Conservation (phyloP, 805 yeast genomes). For the Metschnikowia bowlesiae region DNA sequence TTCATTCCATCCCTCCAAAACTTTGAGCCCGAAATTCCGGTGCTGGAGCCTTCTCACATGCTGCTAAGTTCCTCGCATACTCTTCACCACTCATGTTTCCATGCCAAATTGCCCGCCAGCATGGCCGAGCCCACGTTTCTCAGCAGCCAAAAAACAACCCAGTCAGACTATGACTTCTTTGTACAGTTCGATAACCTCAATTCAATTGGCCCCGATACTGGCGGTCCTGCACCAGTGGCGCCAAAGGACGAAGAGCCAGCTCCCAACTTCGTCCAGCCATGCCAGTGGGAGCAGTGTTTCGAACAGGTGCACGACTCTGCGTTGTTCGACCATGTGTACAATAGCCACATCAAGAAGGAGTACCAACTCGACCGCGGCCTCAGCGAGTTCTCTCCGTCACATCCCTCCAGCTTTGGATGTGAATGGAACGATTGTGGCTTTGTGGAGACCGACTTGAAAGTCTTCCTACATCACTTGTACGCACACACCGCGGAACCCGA, state of each 20-base stretch:
- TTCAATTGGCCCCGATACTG: slow-evolving; percentile 12
- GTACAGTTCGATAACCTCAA: slow-evolving; percentile 32
- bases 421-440: slow-evolving; percentile 75
- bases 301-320: slow-evolving; percentile 32
- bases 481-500: slow-evolving; percentile 22
- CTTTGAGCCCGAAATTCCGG: not conserved
- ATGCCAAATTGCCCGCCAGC: slow-evolving; percentile 36
- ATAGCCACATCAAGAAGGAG: slow-evolving; percentile 46
- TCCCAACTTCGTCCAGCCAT: slow-evolving; percentile 20
- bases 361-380: not conserved
- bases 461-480: slow-evolving; percentile 52
- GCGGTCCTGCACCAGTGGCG: not conserved
- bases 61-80: slow-evolving; percentile 6
- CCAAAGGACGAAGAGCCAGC: not conserved
- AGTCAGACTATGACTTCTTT: slow-evolving; percentile 36
- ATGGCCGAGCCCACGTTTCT: slow-evolving; percentile 1
- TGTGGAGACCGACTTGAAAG: slow-evolving; percentile 46
- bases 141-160: slow-evolving; percentile 4
- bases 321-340: slow-evolving; percentile 34
- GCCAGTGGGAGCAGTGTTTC: slow-evolving; percentile 70
- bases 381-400: not conserved
- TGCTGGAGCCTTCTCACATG: not conserved
- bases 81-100: slow-evolving; percentile 42
- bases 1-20: not conserved
- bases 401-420: slow-evolving; percentile 42